Conservation (phyloP, 179 eudicot genomes). For the Amaranthus tricolor region DNA sequence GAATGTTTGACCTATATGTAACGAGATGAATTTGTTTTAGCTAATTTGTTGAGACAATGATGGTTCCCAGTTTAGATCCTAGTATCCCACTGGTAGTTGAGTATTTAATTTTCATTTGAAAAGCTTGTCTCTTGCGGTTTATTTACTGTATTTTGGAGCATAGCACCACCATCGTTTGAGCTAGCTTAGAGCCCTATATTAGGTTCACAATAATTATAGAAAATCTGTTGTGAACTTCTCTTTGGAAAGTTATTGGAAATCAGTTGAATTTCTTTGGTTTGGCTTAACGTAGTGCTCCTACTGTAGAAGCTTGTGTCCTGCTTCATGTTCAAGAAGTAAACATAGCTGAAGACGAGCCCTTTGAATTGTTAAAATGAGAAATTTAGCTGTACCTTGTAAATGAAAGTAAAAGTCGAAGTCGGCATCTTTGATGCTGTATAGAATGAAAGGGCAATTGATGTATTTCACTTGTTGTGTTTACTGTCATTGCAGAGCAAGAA, state of each 20-base stretch:
- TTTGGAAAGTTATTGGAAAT: not conserved
- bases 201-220: not conserved
- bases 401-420: not conserved
- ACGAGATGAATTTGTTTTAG: not conserved
- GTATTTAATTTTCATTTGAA: not conserved
- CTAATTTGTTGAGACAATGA: not conserved
- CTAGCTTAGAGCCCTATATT: not conserved
- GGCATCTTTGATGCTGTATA: not conserved
- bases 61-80: not conserved
- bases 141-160: not conserved
- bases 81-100: not conserved
- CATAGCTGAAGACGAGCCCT: not conserved
- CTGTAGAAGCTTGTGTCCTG: not conserved
- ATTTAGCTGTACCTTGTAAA: not conserved
- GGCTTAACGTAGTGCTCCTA: too few species aligned
- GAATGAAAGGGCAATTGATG: not conserved
- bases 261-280: not conserved
- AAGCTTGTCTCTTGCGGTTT: not conserved
- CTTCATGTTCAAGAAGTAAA: not conserved
- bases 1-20: not conserved
- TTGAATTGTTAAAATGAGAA: not conserved
- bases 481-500: not conserved
- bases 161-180: not conserved
- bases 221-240: not conserved
- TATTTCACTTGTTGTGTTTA: not conserved